These are phyloP conservation scores for Venturia carpophila DNA, from an alignment of 2,329 filamentous ascomycete species.

Conservation along the genomic window DNA sequence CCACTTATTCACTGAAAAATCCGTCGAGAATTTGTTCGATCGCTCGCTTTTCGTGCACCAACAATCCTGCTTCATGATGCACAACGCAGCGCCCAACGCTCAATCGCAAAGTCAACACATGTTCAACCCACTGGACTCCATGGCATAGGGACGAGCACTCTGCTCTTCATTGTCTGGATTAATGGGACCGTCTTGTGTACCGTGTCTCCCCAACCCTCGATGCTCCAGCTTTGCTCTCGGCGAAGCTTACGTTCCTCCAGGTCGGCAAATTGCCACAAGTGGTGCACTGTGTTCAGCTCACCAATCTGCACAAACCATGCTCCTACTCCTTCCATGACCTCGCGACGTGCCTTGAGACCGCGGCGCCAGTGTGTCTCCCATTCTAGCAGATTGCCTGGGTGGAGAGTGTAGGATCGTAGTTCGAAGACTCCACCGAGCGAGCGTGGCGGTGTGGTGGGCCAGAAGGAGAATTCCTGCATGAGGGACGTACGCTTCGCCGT, in stretches of 20 bases:
- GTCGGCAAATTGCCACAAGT: constrained; percentile 97
- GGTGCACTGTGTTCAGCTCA: constrained; percentile 94
- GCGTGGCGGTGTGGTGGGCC: constrained; percentile 88
- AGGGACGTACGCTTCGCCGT: constrained; percentile 77
- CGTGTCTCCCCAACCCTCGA: constrained; percentile 93
- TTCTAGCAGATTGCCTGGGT: constrained; percentile 90
- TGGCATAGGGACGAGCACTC: constrained; percentile 86
- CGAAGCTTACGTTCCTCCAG: constrained; percentile 85
- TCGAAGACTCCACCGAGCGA: constrained; percentile 90
- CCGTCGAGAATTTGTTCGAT: neutral
- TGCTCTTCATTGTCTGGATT: constrained; percentile 93
- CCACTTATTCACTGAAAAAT: neutral
- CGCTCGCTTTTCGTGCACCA: neutral
- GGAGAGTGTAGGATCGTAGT: constrained; percentile 89
- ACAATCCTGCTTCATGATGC: neutral
- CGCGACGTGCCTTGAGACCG: constrained; percentile 78
- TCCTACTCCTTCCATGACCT: constrained; percentile 97
- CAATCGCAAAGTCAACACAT: neutral
- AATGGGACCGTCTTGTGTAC: constrained; percentile 97
- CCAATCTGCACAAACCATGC: constrained; percentile 99
- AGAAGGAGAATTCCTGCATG: constrained; percentile 99
- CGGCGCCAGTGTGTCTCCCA: constrained; percentile 99
- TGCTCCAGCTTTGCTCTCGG: constrained; percentile 88
- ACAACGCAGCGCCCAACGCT: constrained; percentile 4
- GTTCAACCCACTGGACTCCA: constrained; percentile 83